Evolutionary conservation across 176 grass and related monocot species (phyloP).

Genomic region (Juncus effusus): DNA sequence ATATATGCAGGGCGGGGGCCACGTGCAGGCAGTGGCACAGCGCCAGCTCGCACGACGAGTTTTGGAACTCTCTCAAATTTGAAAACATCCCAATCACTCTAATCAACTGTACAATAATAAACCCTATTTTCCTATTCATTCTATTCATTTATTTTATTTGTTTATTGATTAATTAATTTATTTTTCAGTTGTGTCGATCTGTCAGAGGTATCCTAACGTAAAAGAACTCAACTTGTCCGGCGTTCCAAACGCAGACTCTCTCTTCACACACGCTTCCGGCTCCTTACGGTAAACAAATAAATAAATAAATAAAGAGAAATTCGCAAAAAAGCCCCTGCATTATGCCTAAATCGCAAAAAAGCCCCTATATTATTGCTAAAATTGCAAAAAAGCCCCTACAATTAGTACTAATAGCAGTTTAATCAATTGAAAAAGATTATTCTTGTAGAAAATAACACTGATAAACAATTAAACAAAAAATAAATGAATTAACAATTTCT

Average conservation of each 20-base stretch:
- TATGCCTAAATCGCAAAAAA: no score
- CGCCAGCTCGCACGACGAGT: constrained; percentile 74
- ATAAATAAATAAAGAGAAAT: not conserved
- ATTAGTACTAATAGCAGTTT: constrained; percentile 24
- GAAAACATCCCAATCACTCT: constrained; percentile 64
- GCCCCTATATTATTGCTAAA: no score
- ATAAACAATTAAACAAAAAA: no score
- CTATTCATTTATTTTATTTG: constrained; percentile 8
- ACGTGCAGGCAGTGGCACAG: constrained; percentile 77
- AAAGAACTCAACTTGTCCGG: constrained; percentile 65
- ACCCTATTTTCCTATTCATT: constrained; percentile 10
- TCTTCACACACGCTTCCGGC: constrained; percentile 59
- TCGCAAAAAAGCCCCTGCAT: not conserved
- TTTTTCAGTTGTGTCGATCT: constrained; percentile 76
- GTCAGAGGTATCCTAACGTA: constrained; percentile 54
- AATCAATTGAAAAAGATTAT: not conserved
- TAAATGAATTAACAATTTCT: not conserved
- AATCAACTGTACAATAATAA: constrained; percentile 55
- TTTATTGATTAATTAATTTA: constrained; percentile 12
- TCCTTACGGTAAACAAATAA: constrained; percentile 53
- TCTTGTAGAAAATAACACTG: no score
- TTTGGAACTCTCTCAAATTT: constrained; percentile 90
- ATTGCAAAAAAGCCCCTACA: constrained; percentile 1
- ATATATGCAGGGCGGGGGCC: constrained; percentile 85
- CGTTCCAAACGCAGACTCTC: constrained; percentile 57